Percentiles rank a stretch among this genome's conserved stretches.
These are phyloP conservation scores for Hawksworthiomyces lignivorus DNA, from an alignment of 2,329 filamentous ascomycete genomes.

Conservation along the genomic window DNA sequence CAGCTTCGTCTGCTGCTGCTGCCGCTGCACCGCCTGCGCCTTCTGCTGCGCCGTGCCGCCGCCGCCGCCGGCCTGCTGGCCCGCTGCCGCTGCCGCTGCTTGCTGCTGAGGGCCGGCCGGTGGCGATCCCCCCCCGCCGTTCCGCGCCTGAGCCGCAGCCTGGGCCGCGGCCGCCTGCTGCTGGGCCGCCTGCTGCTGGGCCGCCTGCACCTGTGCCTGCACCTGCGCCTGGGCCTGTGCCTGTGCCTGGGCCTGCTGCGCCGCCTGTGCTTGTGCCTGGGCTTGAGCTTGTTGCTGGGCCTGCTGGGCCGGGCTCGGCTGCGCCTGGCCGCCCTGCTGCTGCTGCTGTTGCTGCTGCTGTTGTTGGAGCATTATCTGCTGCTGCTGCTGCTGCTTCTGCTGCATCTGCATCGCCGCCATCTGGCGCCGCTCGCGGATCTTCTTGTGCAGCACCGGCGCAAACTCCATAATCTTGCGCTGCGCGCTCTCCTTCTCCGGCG, in stretches of 20 bases:
- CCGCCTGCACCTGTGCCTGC: constrained; percentile 10
- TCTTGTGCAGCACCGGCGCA: constrained; percentile 41
- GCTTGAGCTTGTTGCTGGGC: constrained; percentile 3
- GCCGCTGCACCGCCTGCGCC: constrained; percentile 14
- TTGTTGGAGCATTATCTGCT: constrained; percentile 6
- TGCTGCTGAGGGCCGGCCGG: constrained; percentile 15
- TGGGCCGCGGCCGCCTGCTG: neutral
- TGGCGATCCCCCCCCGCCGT: constrained; percentile 9
- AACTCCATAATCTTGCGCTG: constrained; percentile 54
- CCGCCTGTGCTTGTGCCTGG: constrained; percentile 3
- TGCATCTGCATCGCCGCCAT: constrained; percentile 3
- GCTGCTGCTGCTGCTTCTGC: constrained; percentile 1
- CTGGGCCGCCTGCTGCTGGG: constrained; percentile 10
- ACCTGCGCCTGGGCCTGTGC: constrained; percentile 7
- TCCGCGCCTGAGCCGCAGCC: constrained; percentile 5
- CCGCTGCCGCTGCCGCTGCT: neutral
- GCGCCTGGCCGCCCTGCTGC: constrained; percentile 6
- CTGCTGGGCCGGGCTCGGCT: neutral
- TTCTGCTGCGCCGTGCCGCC: constrained; percentile 16
- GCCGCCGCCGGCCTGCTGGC: constrained; percentile 12
- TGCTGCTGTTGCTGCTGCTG: constrained; percentile 5
- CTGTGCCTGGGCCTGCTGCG: constrained; percentile 9
- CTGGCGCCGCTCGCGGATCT: constrained; percentile 14
- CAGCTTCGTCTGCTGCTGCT: constrained; percentile 17
- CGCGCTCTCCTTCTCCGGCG: constrained; percentile 40